Base-by-base conservation (phyloP, 805 yeast genomes). In the Wickerhamomyces silvicola region DNA sequence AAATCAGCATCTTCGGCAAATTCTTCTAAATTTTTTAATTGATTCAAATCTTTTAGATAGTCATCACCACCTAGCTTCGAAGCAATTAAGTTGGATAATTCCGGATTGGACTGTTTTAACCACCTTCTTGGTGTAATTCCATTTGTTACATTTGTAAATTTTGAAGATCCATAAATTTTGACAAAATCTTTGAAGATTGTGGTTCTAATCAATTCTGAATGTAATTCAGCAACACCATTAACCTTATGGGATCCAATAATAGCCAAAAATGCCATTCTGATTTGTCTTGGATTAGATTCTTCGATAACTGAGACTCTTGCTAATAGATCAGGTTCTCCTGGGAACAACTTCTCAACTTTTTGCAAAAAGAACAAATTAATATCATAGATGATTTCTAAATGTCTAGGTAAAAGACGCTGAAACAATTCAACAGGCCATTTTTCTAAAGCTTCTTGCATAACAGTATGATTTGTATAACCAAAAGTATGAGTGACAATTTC, bases 91-190 rank as follows among this genome's bases (percentile, higher is more conserved):
- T 60, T 64, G 12, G 92, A 72, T 47, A 87, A 67, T 44, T 66
- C 68, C 9, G 97, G 96, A 59, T 87, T 88, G 31, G 96, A 95
- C 63, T 87, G 95, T 56, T 77, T 79, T 54, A 87, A 72, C 97
- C 97, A 87, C 63, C 97, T 79, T 70, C 97, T 78, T 47, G 96
- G 96, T 3, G 97, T 87, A 53, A 87, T 78, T 63, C 97, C 97
- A 58, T 87, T 87, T 30, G 97, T 87, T 39, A 87, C 95, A 50
- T 87, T 87, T 32, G 84, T 83, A 60, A 87, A 87, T 60, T 82
- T 84, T 41, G 83, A 84, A 15, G 68, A 51, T 30, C 97, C 97
- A 48, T 74, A 87, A 22, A 87, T 70, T 40, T 70, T 71, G 35
- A 87, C 97, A 54, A 87, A 87, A 60, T 88, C 96, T 56, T 79